phyloP scores from a whole-genome alignment of 2,329 filamentous ascomycete species.

The Sporothrix pseudoabietina region DNA sequence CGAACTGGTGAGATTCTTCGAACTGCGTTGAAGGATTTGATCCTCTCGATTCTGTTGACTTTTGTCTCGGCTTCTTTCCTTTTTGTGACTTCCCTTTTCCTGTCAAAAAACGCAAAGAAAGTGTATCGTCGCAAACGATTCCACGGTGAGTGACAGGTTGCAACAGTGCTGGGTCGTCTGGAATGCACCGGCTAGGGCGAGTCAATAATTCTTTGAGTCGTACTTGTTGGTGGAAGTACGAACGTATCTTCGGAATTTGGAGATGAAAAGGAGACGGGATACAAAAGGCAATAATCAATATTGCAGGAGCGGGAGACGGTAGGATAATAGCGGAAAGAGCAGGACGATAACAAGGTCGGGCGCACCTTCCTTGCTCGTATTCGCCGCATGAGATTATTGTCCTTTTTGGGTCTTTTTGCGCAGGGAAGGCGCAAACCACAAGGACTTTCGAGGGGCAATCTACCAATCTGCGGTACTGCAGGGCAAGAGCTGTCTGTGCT shows the following conservation, averaged over 20 bases:
- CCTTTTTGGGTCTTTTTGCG: not conserved
- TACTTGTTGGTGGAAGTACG: not conserved
- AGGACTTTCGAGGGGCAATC: conserved; percentile 6
- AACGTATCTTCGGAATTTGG: not conserved
- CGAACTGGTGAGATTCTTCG: not conserved
- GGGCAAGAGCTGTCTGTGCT: conserved; percentile 12
- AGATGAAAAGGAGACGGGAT: conserved; percentile 5
- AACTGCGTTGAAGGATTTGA: not conserved
- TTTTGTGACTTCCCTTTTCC: not conserved
- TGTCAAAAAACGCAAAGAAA: not conserved
- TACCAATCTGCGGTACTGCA: not conserved
- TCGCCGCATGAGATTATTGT: not conserved
- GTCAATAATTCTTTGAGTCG: not conserved
- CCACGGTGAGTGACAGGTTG: not conserved
- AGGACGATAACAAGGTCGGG: not conserved
- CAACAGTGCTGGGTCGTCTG: not conserved
- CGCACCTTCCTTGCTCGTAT: conserved; percentile 17
- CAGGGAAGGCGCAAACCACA: conserved; percentile 9
- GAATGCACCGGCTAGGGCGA: conserved; percentile 11
- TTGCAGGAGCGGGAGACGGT: not conserved
- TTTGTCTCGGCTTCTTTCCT: conserved; percentile 5
- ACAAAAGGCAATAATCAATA: not conserved
- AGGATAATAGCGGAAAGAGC: not conserved
- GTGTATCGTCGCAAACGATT: not conserved
- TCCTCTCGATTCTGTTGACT: conserved; percentile 4